A percentile compares a stretch with the other conserved stretches of the same genome.
Conservation (phyloP, 306 rosid genomes). For the Acacia melanoxylon region DNA sequence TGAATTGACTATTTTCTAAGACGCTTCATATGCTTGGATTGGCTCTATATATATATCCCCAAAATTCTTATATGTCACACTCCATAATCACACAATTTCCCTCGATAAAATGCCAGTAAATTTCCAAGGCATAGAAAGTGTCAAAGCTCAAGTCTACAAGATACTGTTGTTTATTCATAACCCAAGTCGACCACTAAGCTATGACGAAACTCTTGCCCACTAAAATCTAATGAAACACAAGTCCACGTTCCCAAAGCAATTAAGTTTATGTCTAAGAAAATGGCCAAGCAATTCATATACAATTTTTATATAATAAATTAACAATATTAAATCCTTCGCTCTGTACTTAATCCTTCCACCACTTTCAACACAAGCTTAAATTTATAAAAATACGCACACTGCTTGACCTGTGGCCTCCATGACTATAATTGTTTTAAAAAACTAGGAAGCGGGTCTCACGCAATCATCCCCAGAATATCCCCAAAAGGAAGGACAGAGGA, state of each 20-base stretch:
- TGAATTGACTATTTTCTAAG: neutral
- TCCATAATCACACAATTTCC: neutral
- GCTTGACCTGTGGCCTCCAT: neutral
- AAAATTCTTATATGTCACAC: neutral
- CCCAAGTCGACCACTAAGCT: neutral
- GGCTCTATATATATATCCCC: neutral
- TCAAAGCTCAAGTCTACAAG: neutral
- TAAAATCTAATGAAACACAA: neutral
- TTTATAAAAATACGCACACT: conserved; percentile 21
- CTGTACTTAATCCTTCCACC: neutral
- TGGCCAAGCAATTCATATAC: neutral
- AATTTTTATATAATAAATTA: neutral
- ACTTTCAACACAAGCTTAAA: neutral
- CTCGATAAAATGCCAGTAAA: neutral
- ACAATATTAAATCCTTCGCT: neutral
- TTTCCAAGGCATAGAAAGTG: neutral
- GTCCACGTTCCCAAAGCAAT: neutral
- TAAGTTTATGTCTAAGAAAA: neutral
- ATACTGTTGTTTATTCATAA: neutral
- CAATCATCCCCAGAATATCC: neutral
- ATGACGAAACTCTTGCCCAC: conserved; percentile 9
- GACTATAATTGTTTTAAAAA: neutral
- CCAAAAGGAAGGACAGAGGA: conserved; percentile 20
- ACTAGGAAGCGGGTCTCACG: neutral
- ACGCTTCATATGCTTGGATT: neutral